A percentile compares a stretch with the other conserved stretches of the same genome.
phyloP scores from a whole-genome alignment of 2,329 filamentous ascomycete genomes.

The Fusarium devonianum region DNA sequence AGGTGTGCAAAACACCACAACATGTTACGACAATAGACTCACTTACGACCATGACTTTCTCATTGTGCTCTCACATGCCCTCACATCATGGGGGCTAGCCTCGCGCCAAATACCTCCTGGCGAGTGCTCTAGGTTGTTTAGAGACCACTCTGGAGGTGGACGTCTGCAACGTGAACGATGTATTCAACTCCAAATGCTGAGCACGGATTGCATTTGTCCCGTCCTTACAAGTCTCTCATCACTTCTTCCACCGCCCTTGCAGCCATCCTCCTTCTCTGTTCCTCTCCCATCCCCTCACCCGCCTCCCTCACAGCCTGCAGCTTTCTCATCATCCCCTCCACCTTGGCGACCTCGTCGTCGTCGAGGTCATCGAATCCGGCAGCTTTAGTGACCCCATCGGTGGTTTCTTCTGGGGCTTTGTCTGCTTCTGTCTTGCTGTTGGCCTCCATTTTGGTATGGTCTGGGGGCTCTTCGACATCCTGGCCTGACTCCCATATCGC shows the following conservation, averaged over 20 bases:
- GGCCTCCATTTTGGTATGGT: constrained; percentile 15
- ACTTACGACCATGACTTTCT: too few relatives aligned
- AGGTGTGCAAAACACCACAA: too few relatives aligned
- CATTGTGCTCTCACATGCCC: too few relatives aligned
- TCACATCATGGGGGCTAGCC: too few relatives aligned
- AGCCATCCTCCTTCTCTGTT: constrained; percentile 67
- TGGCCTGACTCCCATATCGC: constrained; percentile 58
- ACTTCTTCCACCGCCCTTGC: constrained; percentile 68
- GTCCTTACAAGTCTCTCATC: constrained; percentile 67
- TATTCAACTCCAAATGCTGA: too few relatives aligned
- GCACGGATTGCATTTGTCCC: too few relatives aligned
- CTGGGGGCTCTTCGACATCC: constrained; percentile 21
- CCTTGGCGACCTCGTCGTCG: constrained; percentile 63
- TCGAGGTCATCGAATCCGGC: constrained; percentile 52
- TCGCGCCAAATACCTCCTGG: too few relatives aligned
- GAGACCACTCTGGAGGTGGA: too few relatives aligned
- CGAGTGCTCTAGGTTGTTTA: too few relatives aligned
- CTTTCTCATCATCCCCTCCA: constrained; percentile 70
- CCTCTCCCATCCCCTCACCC: constrained; percentile 65
- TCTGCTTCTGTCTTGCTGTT: constrained; percentile 17
- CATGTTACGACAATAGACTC: too few relatives aligned
- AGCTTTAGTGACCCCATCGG: too few relatives aligned
- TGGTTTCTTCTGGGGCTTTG: constrained; percentile 38
- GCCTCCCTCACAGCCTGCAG: constrained; percentile 68
- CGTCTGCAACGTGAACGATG: too few relatives aligned